Evolutionary conservation across 129 eudicot genomes (phyloP).

Genomic region (Pulicaria dysenterica): DNA sequence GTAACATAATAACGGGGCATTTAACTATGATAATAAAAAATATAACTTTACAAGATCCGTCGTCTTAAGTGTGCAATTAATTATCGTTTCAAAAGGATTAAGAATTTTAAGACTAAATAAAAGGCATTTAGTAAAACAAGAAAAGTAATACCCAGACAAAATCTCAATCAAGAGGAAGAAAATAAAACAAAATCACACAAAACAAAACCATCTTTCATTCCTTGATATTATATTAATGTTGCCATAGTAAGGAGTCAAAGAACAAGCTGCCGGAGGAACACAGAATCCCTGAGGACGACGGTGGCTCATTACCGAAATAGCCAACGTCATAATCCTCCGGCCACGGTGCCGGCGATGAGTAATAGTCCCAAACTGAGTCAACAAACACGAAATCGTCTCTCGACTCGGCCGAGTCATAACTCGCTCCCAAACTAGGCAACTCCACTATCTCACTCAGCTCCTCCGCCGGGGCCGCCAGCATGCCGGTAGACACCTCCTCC

Average conservation of each 20-base stretch:
- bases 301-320: slow-evolving; percentile 29
- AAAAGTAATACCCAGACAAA: slow-evolving; percentile 15
- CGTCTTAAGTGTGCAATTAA: too few relatives aligned
- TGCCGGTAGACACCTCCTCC: slow-evolving; percentile 39
- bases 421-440: slow-evolving; percentile 64
- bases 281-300: slow-evolving; percentile 21
- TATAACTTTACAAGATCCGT: not conserved
- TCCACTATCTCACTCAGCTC: slow-evolving; percentile 66
- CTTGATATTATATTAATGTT: slow-evolving; percentile 32
- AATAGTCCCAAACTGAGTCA: slow-evolving; percentile 43
- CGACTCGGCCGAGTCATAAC: slow-evolving; percentile 55
- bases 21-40: too few relatives aligned
- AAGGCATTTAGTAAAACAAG: not conserved
- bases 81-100: not conserved
- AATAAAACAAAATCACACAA: slow-evolving; percentile 22
- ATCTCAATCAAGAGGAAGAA: not conserved
- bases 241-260: slow-evolving; percentile 62
- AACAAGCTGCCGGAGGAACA: slow-evolving; percentile 34
- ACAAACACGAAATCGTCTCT: slow-evolving; percentile 43
- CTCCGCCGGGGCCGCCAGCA: slow-evolving; percentile 28
- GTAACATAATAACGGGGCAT: too few relatives aligned
- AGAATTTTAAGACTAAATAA: not conserved
- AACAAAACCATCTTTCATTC: slow-evolving; percentile 27
- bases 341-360: slow-evolving; percentile 37
- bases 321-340: slow-evolving; percentile 35